Conservation (phyloP, 352 stramenopile genomes). For the Plasmopara muralis region DNA sequence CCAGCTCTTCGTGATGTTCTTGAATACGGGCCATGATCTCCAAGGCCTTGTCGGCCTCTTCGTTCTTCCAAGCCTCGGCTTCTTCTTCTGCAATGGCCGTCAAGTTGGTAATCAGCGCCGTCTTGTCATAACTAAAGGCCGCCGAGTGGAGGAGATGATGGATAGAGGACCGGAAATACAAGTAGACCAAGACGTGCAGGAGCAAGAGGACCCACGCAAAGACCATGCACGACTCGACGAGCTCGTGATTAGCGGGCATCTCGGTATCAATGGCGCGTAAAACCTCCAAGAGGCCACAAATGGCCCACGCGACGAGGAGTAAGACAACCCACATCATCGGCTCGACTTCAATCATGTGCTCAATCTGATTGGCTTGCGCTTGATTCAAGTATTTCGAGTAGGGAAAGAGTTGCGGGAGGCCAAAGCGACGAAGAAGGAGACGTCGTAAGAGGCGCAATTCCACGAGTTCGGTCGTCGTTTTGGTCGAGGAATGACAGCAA, state of each 20-base stretch:
- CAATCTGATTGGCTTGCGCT: conserved; percentile 71
- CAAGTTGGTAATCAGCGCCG: conserved; percentile 8
- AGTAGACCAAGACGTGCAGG: conserved; percentile 26
- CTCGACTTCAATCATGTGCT: conserved; percentile 75
- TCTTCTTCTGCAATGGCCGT: conserved; percentile 18
- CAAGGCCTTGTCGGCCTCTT: conserved; percentile 16
- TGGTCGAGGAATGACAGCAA: background rate
- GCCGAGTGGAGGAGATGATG: conserved; percentile 27
- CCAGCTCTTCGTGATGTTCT: conserved; percentile 19
- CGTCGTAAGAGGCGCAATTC: conserved; percentile 35
- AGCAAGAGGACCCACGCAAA: conserved; percentile 30
- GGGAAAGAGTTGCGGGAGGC: conserved; percentile 45
- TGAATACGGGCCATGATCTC: conserved; percentile 18
- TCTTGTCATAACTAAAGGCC: conserved; percentile 19
- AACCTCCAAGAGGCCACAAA: conserved; percentile 24
- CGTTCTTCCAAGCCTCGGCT: conserved; percentile 8
- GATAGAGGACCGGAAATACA: conserved; percentile 36
- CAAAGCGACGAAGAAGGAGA: conserved; percentile 38
- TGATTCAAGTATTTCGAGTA: conserved; percentile 73
- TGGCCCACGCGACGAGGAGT: conserved; percentile 34
- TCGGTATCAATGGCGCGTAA: conserved; percentile 10
- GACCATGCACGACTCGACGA: conserved; percentile 29
- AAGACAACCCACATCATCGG: conserved; percentile 59
- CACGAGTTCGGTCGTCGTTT: conserved; percentile 16
- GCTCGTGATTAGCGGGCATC: conserved; percentile 17